phyloP scores from a whole-genome alignment of 345 rosid species.

The Sonneratia caseolaris region DNA sequence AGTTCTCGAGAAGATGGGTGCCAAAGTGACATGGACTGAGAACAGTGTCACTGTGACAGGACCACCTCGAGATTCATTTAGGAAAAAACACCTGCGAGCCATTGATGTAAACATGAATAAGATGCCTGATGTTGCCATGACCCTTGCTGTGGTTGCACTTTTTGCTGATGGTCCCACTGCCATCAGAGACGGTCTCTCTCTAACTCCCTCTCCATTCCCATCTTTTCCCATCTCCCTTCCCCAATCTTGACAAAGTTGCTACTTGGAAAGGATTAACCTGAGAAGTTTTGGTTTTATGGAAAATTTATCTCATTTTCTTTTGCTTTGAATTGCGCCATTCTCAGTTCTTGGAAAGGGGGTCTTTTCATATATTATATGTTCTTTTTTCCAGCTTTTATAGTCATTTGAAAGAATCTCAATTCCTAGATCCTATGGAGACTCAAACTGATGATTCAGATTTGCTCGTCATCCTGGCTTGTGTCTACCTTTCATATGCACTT shows the following conservation, averaged over 20 bases:
- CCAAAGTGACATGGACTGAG: constrained; percentile 83
- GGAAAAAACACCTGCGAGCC: constrained; percentile 61
- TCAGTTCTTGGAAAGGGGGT: background rate
- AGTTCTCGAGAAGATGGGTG: constrained; percentile 96
- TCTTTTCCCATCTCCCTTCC: no score
- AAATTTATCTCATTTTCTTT: background rate
- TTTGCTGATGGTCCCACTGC: constrained; percentile 90
- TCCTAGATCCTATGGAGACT: background rate
- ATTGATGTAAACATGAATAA: constrained; percentile 97
- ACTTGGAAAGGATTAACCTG: background rate
- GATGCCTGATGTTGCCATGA: constrained; percentile 99
- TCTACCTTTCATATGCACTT: background rate
- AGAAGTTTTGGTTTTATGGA: background rate
- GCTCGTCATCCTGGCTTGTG: background rate
- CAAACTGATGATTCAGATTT: background rate
- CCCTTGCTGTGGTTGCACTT: constrained; percentile 93
- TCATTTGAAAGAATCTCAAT: background rate
- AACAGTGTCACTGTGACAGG: constrained; percentile 90
- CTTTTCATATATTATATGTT: background rate
- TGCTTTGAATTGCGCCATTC: no score
- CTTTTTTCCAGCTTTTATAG: background rate
- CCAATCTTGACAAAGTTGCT: background rate
- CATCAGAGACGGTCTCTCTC: constrained; percentile 76
- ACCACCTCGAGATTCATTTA: constrained; percentile 60
- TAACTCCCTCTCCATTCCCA: background rate